Conservation (phyloP, 2,329 filamentous ascomycete genomes). For the Pseudogymnoascus sp. region DNA sequence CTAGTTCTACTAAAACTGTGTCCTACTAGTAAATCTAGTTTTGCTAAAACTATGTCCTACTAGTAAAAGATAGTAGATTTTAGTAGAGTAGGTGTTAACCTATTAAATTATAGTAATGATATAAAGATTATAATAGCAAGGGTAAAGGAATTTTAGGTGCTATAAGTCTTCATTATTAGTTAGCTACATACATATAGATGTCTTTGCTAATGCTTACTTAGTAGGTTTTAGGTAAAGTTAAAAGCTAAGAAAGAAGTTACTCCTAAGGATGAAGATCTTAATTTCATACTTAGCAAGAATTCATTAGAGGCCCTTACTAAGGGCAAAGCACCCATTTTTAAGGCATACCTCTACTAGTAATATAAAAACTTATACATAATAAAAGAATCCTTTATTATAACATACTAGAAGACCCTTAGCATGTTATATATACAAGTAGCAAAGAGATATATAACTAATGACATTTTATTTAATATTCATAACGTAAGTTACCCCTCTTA, state of each 20-base stretch:
- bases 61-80: conserved; percentile 15
- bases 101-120: conserved; percentile 18
- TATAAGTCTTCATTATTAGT: conserved; percentile 16
- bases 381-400: no score
- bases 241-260: background rate
- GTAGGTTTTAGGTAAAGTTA: conserved; percentile 15
- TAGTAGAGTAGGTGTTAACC: conserved; percentile 14
- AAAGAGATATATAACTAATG: conserved; percentile 15
- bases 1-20: no score
- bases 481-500: conserved; percentile 15
- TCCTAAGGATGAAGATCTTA: background rate
- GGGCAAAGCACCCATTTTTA: no score
- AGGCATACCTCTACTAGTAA: no score
- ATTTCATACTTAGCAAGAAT: conserved; percentile 9
- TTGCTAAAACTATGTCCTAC: conserved; percentile 16
- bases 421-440: conserved; percentile 15
- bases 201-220: conserved; percentile 11
- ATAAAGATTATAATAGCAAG: conserved; percentile 18
- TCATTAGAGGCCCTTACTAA: conserved; percentile 11
- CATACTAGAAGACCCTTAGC: no score
- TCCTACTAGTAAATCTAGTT: no score
- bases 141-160: conserved; percentile 16
- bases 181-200: conserved; percentile 3
- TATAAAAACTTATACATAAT: no score
- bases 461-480: conserved; percentile 18